Evolutionary conservation across 2,329 filamentous ascomycete genomes (phyloP).

Genomic region (Pseudophaeomoniella oleicola): DNA sequence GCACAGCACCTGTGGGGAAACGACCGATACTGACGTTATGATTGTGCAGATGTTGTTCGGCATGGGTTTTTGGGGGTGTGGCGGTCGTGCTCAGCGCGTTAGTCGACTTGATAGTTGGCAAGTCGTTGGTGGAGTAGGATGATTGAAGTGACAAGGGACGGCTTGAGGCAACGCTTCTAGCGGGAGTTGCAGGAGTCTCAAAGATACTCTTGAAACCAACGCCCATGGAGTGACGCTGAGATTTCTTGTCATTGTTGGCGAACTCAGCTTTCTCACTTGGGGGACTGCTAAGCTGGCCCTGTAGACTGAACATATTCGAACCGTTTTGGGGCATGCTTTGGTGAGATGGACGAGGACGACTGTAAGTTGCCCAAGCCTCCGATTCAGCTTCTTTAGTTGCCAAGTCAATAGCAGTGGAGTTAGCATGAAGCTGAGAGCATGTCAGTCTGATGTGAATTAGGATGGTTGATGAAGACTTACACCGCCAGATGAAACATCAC

Average conservation of each 20-base stretch:
- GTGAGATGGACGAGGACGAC: slow-evolving; percentile 52
- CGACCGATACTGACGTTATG: slow-evolving; percentile 73
- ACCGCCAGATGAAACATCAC: slow-evolving; percentile 37
- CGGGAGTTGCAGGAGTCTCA: slow-evolving; percentile 22
- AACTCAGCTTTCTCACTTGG: slow-evolving; percentile 14
- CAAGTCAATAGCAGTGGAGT: slow-evolving; percentile 67
- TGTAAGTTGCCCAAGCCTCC: slow-evolving; percentile 43
- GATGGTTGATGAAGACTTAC: slow-evolving; percentile 24
- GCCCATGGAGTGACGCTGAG: slow-evolving; percentile 30
- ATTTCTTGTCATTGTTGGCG: slow-evolving; percentile 18
- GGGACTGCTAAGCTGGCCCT: slow-evolving; percentile 18
- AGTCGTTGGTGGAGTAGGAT: slow-evolving; percentile 80
- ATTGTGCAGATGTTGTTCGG: slow-evolving; percentile 46
- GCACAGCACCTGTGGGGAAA: slow-evolving; percentile 52
- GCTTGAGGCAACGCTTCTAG: slow-evolving; percentile 26
- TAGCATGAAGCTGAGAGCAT: slow-evolving; percentile 47
- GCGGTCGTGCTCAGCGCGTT: slow-evolving; percentile 31
- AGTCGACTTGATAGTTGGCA: slow-evolving; percentile 67
- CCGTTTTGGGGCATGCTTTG: slow-evolving; percentile 45
- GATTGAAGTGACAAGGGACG: slow-evolving; percentile 46
- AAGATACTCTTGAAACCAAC: slow-evolving; percentile 15
- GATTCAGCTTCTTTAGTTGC: slow-evolving; percentile 46
- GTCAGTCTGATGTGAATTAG: slow-evolving; percentile 6
- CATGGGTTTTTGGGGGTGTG: slow-evolving; percentile 41
- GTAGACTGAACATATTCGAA: slow-evolving; percentile 25